Base-by-base conservation (phyloP, 2,329 filamentous ascomycete genomes). In the Talaromyces funiculosus region DNA sequence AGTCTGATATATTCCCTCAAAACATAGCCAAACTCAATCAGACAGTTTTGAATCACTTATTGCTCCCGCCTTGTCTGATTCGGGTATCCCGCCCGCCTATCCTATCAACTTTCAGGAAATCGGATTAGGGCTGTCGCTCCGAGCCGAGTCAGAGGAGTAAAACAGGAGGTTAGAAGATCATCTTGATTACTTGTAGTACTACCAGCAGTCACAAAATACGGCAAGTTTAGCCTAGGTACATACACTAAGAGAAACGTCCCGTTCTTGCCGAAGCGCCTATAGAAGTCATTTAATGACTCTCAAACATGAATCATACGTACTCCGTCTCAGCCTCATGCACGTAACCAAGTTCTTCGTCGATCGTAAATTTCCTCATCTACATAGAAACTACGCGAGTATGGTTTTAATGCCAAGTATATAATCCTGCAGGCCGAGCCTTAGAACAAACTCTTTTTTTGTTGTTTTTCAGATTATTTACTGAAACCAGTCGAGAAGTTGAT, bases 281-380 rank as follows among this genome's bases (percentile, higher is more conserved):
- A 9, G 6, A 7, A 33, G 20, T 45, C 42, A 40, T 22, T n/a
- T n/a, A 29, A 53, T 24, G n/a, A 54, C 31, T 54, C 49, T 54
- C 51, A 29, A 54, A 54, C 51, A 54, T 38, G 35, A 54, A 54
- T 54, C 51, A 54, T 24, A 54, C 51, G 26, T 12, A 8, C 20
- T 35, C 2, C 51, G 51, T 54, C 51, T 54, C 51, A 40, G 51
- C n/a, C 26, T 49, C 24, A 6, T 31, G 26, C 16, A 43, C 18
- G n/a, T 3, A 45, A 26, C 5, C 42, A 26, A 42, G 43, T 9
- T n/a, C 22, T 29, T 45, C 43, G 24, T 47, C 43, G 35, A 51
- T 20, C 26, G 18, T 51, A 31, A 49, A 31, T 10, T 18, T 20
- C 29, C 26, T 49, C 35, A 35, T 51, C 47, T 51, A 33, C 43